phyloP scores from a whole-genome alignment of 768 basidiomycete genomes.

The Dendrothele bispora region DNA sequence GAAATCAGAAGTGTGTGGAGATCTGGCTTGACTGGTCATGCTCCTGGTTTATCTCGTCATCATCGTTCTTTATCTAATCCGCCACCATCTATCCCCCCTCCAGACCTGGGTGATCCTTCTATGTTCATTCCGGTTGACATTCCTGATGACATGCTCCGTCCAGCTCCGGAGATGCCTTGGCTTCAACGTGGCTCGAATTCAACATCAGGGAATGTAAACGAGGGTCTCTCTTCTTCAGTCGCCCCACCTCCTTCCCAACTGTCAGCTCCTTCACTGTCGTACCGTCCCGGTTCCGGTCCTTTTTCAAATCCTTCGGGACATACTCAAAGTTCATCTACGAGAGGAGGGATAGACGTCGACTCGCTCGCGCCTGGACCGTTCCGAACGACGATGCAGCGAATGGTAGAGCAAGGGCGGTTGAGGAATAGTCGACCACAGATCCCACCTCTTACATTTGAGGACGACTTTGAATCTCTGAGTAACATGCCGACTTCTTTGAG shows the following conservation, averaged over 20 bases:
- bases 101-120: constrained; percentile 24
- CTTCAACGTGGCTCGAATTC: constrained; percentile 13
- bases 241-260: background rate
- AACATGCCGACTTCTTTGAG: background rate
- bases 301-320: constrained; percentile 12
- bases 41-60: constrained; percentile 12
- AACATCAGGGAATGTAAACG: no score
- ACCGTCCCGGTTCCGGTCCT: constrained; percentile 5
- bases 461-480: constrained; percentile 9
- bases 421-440: constrained; percentile 27
- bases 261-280: constrained; percentile 1
- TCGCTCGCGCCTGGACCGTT: constrained; percentile 47
- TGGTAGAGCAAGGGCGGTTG: constrained; percentile 14
- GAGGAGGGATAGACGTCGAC: constrained; percentile 31
- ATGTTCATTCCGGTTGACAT: constrained; percentile 17
- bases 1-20: no score
- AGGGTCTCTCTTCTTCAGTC: no score
- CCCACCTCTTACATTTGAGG: constrained; percentile 39
- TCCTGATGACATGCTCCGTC: constrained; percentile 25
- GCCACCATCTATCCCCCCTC: constrained; percentile 21
- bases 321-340: no score
- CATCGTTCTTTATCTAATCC: background rate
- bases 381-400: constrained; percentile 45
- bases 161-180: constrained; percentile 27
- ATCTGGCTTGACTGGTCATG: no score